Percentiles rank a stretch among this genome's conserved stretches.
Evolutionary conservation across 495 filamentous ascomycete genomes (phyloP).

Genomic region (Annulohypoxylon moriforme): DNA sequence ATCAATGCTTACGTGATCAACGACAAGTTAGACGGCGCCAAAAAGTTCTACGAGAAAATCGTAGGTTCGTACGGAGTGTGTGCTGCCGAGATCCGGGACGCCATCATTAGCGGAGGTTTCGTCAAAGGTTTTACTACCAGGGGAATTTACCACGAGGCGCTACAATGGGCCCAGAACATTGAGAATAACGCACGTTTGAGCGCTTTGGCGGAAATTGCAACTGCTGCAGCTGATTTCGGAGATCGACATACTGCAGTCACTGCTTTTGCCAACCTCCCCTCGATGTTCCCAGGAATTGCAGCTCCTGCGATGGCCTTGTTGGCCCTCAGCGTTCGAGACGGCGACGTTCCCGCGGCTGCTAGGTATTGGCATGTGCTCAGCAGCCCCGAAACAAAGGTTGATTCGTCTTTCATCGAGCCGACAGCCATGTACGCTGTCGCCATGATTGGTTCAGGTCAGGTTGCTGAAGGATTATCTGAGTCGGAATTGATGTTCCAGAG

Average conservation of each 20-base stretch:
- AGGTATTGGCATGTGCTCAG: constrained; percentile 80
- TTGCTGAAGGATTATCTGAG: constrained; percentile 78
- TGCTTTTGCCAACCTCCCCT: constrained; percentile 69
- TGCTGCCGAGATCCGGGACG: constrained; percentile 69
- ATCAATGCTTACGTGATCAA: constrained; percentile 86
- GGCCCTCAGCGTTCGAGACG: constrained; percentile 83
- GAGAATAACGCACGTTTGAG: constrained; percentile 49
- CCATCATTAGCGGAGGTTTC: constrained; percentile 77
- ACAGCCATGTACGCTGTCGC: constrained; percentile 87
- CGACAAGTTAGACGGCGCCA: constrained; percentile 78
- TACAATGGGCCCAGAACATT: constrained; percentile 69
- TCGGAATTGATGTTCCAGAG: constrained; percentile 85
- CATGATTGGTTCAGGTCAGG: constrained; percentile 80
- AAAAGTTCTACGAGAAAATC: constrained; percentile 85
- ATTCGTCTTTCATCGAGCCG: constrained; percentile 80
- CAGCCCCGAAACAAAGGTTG: constrained; percentile 65
- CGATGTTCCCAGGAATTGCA: constrained; percentile 62
- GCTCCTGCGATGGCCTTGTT: constrained; percentile 82
- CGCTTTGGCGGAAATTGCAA: constrained; percentile 60
- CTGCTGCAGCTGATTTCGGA: constrained; percentile 80
- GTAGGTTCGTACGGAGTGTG: constrained; percentile 68
- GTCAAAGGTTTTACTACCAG: constrained; percentile 75
- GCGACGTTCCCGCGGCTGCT: constrained; percentile 78
- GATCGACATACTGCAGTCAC: constrained; percentile 74
- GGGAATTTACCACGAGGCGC: constrained; percentile 72